Evolutionary conservation across 495 filamentous ascomycete species (phyloP), one percentile per base, ranked within the genome.

Genomic region (Podospora tetraspora): DNA sequence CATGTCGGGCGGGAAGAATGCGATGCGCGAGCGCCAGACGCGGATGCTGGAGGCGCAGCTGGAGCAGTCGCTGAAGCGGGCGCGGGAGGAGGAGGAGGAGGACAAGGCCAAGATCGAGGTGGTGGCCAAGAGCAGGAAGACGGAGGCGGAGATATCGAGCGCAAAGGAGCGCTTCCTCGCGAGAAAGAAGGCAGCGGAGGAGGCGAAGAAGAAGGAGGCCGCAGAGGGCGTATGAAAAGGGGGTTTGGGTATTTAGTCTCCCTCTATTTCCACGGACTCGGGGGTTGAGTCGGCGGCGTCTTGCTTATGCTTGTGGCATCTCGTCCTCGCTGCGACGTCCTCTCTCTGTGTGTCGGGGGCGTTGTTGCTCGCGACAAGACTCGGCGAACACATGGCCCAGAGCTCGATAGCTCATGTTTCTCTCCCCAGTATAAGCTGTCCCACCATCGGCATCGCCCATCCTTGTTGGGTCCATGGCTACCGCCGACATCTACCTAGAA

Each of bases 141-240:
- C 93, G 7, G 86, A 90, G 67, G 81, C 82, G 23, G 95, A 99
- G 72, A 91, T 98, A 30, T 90, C 84, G 75, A 91, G 91, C 75
- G 94, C 94, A 8, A 90, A 87, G 77, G 94, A 97, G 82, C 84
- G 94, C 68, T 97, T 93, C 77, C 78, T 97, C 70, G 90, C 91
- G 65, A 82, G 94, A 76, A 97, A 96, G 82, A 85, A 81, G 69
- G 91, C 92, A 70, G 87, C 89, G n/a, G 91, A 91, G 70, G 87
- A 89, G 71, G 88, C 83, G 2, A 86, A 86, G 77, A 86, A 83
- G 73, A 83, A 83, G 59, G 85, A 74, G 10, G 10, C 64, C 10
- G 72, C 65, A 6, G 77, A 76, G 64, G 32, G 24, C 10, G 24
- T 62, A 4, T 67, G 63, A 30, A 23, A 21, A 22, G 58, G 32